phyloP scores from a whole-genome alignment of 2,329 filamentous ascomycete genomes.

The Claviceps humidiphila region DNA sequence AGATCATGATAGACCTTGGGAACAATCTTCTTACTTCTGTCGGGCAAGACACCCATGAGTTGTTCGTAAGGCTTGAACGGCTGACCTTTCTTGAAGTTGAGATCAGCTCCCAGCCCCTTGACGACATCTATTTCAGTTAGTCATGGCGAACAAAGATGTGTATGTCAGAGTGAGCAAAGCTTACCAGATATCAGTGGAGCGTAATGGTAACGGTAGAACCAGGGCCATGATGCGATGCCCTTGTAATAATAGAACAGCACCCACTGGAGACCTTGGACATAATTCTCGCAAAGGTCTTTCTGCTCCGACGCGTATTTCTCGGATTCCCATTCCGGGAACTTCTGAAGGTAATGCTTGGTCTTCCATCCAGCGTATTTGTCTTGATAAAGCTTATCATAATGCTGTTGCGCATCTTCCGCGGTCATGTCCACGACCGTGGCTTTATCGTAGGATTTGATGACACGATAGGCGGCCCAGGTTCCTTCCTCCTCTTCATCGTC shows the following conservation, averaged over 20 bases:
- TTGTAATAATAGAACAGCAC: conserved; percentile 97
- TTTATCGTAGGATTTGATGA: conserved; percentile 83
- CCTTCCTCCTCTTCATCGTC: conserved; percentile 54
- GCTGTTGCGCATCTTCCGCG: conserved; percentile 62
- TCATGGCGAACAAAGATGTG: conserved; percentile 3
- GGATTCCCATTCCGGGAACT: conserved; percentile 75
- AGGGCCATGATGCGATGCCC: conserved; percentile 95
- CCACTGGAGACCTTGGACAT: conserved; percentile 95
- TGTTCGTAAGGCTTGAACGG: conserved; percentile 94
- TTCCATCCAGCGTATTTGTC: conserved; percentile 89
- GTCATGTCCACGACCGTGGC: conserved; percentile 73
- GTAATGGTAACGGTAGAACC: conserved; percentile 96
- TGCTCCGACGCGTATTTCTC: conserved; percentile 66
- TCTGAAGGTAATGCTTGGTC: conserved; percentile 79
- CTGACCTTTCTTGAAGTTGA: conserved; percentile 87
- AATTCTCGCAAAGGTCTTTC: conserved; percentile 78
- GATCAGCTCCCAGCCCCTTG: conserved; percentile 72
- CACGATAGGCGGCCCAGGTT: conserved; percentile 68
- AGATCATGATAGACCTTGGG: conserved; percentile 75
- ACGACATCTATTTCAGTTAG: conserved; percentile 55
- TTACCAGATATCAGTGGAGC: conserved; percentile 84
- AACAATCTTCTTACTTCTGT: conserved; percentile 94
- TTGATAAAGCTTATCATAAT: conserved; percentile 76
- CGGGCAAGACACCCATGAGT: conserved; percentile 93
- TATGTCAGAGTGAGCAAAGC: conserved; percentile 3